A percentile compares a stretch with the other conserved stretches of the same genome.
These are phyloP conservation scores for Rhizopus microsporus DNA, from an alignment of 371 early-diverging fungal genomes.

Conservation along the genomic window DNA sequence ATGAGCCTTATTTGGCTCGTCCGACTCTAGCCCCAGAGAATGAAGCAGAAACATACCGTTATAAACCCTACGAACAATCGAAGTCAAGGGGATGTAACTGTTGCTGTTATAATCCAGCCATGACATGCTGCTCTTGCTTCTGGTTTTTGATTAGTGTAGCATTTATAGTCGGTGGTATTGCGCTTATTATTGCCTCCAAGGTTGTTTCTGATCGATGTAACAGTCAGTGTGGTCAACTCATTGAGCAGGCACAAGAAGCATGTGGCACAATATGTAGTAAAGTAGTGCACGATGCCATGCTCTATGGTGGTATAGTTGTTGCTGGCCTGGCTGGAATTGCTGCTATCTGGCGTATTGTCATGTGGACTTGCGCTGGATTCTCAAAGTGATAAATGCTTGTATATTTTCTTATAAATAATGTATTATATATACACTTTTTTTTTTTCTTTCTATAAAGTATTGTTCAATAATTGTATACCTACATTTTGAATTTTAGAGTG, in stretches of 20 bases:
- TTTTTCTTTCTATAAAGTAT: neutral
- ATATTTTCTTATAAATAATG: neutral
- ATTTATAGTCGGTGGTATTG: constrained; percentile 32
- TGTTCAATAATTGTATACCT: neutral
- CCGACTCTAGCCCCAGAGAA: constrained; percentile 24
- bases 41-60: constrained; percentile 18
- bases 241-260: constrained; percentile 8
- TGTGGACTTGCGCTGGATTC: constrained; percentile 36
- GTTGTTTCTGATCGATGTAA: constrained; percentile 28
- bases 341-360: constrained; percentile 28
- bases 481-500: neutral
- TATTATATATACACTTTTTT: neutral
- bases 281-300: constrained; percentile 34
- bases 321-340: constrained; percentile 31
- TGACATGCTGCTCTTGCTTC: constrained; percentile 36
- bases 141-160: constrained; percentile 25
- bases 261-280: constrained; percentile 27
- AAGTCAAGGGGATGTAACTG: constrained; percentile 1
- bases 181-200: constrained; percentile 32
- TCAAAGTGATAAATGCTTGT: constrained; percentile 11
- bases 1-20: constrained; percentile 13
- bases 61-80: constrained; percentile 3
- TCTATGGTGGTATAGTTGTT: constrained; percentile 40
- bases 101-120: constrained; percentile 35
- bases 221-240: constrained; percentile 12